These are phyloP conservation scores for Alternaria burnsii DNA, from an alignment of 2,329 filamentous ascomycete species.

Conservation along the genomic window DNA sequence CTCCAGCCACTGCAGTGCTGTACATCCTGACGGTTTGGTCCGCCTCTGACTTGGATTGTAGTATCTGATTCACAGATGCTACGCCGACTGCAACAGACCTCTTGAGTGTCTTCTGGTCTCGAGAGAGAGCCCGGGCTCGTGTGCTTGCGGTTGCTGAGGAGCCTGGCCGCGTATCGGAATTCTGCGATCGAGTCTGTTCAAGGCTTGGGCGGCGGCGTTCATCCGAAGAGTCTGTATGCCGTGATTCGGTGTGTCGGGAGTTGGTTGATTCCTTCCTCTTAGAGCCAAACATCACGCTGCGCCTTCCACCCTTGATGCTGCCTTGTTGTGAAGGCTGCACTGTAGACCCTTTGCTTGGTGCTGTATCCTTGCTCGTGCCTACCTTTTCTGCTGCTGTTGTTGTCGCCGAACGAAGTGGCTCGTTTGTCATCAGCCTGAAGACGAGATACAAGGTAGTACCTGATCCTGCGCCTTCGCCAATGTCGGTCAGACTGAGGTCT, in stretches of 20 bases:
- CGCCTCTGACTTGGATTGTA: constrained; percentile 74
- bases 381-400: constrained; percentile 48
- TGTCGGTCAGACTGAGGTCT: constrained; percentile 80
- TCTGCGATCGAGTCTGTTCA: constrained; percentile 35
- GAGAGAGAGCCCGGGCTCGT: constrained; percentile 39
- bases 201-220: constrained; percentile 30
- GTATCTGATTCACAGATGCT: constrained; percentile 76
- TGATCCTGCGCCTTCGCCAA: constrained; percentile 68
- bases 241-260: constrained; percentile 26
- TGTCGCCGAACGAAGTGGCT: constrained; percentile 49
- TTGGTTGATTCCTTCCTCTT: constrained; percentile 59
- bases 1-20: constrained; percentile 63
- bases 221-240: constrained; percentile 28
- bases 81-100: constrained; percentile 80
- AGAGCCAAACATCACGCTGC: constrained; percentile 72
- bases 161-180: constrained; percentile 37
- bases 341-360: constrained; percentile 29
- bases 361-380: constrained; percentile 35
- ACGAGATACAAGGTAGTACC: constrained; percentile 83
- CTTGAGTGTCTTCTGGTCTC: constrained; percentile 64
- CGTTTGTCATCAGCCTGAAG: constrained; percentile 75
- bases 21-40: constrained; percentile 83
- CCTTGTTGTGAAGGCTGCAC: constrained; percentile 45
- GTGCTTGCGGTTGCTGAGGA: constrained; percentile 40
- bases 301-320: constrained; percentile 54